Percentiles rank a stretch among this genome's conserved stretches.
Evolutionary conservation across 2,329 filamentous ascomycete genomes (phyloP).

Genomic region (Colletotrichum sp.): DNA sequence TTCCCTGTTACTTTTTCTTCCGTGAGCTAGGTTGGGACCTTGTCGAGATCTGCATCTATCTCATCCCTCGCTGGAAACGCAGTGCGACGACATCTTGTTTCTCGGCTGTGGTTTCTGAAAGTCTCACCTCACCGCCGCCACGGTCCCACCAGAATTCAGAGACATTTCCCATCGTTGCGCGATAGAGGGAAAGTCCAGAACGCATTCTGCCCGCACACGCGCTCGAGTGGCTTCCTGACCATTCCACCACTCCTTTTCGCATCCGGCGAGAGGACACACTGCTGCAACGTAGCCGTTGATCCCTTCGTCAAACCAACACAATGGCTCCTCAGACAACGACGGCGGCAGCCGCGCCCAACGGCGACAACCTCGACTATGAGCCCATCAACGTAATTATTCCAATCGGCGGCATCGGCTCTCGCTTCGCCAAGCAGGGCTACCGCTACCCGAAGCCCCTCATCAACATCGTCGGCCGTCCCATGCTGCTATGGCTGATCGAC

Average conservation of each 20-base stretch:
- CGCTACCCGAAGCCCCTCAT: constrained; percentile 35
- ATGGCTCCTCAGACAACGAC: constrained; percentile 12
- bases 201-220: not conserved
- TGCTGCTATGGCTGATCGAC: constrained; percentile 35
- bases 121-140: constrained; percentile 10
- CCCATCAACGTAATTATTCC: constrained; percentile 36
- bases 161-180: constrained; percentile 7
- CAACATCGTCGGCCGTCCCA: constrained; percentile 35
- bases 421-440: constrained; percentile 33
- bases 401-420: constrained; percentile 34
- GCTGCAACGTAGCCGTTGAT: not conserved
- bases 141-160: not conserved
- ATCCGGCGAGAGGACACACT: not conserved
- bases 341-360: constrained; percentile 2
- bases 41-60: not conserved
- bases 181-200: not conserved
- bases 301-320: not conserved
- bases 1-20: not conserved
- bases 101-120: not conserved
- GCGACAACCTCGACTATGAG: constrained; percentile 14
- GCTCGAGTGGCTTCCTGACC: not conserved
- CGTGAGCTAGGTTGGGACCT: not conserved
- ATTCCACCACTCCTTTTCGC: not conserved
- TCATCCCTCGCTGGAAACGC: not conserved
- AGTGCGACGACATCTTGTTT: not conserved